phyloP scores from a whole-genome alignment of 2,329 filamentous ascomycete genomes.

The Trichoderma lentiforme region DNA sequence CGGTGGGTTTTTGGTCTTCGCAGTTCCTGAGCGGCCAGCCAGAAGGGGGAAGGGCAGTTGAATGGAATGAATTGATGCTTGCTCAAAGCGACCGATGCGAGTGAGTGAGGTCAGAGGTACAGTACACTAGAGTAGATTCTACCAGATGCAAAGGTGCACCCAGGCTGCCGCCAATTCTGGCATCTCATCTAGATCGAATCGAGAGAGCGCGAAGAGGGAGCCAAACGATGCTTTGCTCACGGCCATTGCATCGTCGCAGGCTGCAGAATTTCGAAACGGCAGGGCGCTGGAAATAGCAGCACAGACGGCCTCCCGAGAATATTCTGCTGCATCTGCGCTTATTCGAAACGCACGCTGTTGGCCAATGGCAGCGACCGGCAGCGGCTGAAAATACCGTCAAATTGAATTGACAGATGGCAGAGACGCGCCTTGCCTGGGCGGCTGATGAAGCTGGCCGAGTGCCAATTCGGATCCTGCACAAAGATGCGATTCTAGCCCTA shows the following conservation, averaged over 20 bases:
- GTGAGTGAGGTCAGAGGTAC: not conserved
- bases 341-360: conserved; percentile 2
- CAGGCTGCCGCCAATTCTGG: not conserved
- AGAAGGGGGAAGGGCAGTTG: conserved; percentile 3
- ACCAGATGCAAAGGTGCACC: not conserved
- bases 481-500: not conserved
- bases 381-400: not conserved
- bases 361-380: not conserved
- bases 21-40: conserved; percentile 13
- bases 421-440: not conserved
- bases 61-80: not conserved
- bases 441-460: conserved; percentile 7
- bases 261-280: conserved; percentile 20
- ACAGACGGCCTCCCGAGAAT: not conserved
- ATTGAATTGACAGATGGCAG: not conserved
- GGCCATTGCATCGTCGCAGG: not conserved
- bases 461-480: not conserved
- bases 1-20: not conserved
- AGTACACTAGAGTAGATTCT: not conserved
- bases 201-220: not conserved
- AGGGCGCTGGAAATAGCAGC: conserved; percentile 12
- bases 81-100: not conserved
- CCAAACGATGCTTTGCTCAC: not conserved
- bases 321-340: not conserved
- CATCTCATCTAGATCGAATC: not conserved